Conservation (phyloP, 176 grass and related monocot species). For the Cenchrus purpureus region DNA sequence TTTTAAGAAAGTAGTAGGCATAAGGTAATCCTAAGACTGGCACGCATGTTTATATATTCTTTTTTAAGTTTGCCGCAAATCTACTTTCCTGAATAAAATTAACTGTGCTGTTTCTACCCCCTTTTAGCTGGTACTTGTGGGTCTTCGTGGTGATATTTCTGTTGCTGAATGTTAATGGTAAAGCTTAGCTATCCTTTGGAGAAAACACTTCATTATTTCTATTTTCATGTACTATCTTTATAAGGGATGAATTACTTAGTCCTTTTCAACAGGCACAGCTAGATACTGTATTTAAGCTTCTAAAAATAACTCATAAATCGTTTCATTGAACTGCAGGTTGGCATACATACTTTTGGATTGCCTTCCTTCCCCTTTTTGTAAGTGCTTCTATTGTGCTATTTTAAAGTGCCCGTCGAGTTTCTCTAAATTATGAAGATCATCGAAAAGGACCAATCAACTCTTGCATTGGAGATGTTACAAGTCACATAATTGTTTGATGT, state of each 20-base stretch:
- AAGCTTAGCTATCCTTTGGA: slow-evolving; percentile 18
- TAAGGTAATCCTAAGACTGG: slow-evolving; percentile 66
- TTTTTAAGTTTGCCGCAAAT: slow-evolving; percentile 19
- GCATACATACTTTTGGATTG: slow-evolving; percentile 97
- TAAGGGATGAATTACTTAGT: background rate
- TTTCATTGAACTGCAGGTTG: slow-evolving; percentile 71
- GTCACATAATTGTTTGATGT: background rate
- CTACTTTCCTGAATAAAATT: slow-evolving; percentile 20
- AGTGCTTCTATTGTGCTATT: slow-evolving; percentile 37
- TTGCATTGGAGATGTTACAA: background rate
- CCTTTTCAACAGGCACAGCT: background rate
- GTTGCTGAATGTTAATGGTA: slow-evolving; percentile 94
- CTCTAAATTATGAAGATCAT: slow-evolving; percentile 1
- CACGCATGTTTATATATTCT: slow-evolving; percentile 7
- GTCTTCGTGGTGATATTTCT: slow-evolving; percentile 89
- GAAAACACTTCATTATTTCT: background rate
- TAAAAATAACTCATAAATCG: background rate
- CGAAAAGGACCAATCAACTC: background rate
- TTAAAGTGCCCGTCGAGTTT: slow-evolving; percentile 1
- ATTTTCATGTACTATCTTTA: slow-evolving; percentile 2
- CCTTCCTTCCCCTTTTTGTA: slow-evolving; percentile 90
- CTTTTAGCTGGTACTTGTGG: slow-evolving; percentile 92
- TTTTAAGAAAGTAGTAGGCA: slow-evolving; percentile 96
- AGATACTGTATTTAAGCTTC: slow-evolving; percentile 21
- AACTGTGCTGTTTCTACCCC: background rate